Base-by-base conservation (phyloP, 768 basidiomycete genomes). In the Crucibulum laeve region DNA sequence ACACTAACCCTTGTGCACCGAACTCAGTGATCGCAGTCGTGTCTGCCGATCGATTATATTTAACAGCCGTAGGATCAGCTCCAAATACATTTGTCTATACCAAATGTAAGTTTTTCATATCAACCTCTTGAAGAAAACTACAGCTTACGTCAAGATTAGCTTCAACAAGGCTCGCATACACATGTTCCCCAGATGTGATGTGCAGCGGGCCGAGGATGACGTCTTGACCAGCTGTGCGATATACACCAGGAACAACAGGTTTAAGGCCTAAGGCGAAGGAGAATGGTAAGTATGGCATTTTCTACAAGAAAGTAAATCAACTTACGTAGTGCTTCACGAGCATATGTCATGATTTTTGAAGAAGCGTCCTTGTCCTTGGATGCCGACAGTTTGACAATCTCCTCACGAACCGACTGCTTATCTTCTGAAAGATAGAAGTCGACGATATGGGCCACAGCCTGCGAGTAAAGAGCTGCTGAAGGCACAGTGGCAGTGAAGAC, bases 401-500 rank as follows among this genome's bases (percentile, higher is more conserved):
- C 64, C 18, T 61, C 58, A 7, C 70, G 64, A 21, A 64, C 67
- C 14, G 56, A 38, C 43, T 57, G 38, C 48, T 61, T 60, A 32
- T 55, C 57, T 1, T 69, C 65, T 7, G 69, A 63, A 11, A 85
- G 61, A 51, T 79, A 87, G 60, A 77, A 83, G 53, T 84, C 67
- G 38, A 87, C 65, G 18, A 82, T 70, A 42, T 75, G 71, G 3
- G 75, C 67, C 32, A 85, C 58, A 8, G 73, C 69, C 40, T 79
- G 69, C 1, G 80, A 79, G 62, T 77, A 83, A 4, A 76, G 54
- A 0, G 77, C 63, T 2, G 75, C 71, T 13, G 79, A 78, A 4
- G 80, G 79, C 10, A 84, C 69, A 13, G 71, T 56, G 37, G 80
- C 74, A 5, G 71, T 67, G 49, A 85, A 76, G 5, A 79, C 61